Evolutionary conservation across 2,329 filamentous ascomycete genomes (phyloP), one percentile per base, ranked within the genome.

Genomic region (Curvularia spicifera): DNA sequence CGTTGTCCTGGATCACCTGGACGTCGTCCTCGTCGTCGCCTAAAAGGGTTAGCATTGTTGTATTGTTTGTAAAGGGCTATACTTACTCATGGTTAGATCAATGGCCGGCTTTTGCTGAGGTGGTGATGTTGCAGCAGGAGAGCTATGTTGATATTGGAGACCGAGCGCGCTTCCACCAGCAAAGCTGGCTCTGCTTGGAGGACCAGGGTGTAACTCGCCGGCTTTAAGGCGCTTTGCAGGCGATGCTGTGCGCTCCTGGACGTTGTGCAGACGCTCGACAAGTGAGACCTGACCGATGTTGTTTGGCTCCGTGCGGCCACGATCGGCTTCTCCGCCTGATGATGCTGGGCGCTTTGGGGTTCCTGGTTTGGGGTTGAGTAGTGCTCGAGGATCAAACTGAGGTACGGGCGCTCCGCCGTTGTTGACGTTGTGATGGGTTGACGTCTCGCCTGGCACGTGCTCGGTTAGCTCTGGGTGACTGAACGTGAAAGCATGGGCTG

Each of bases 241-340:
- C 71, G 74, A 82, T 61, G 71, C 80, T 67, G 81, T 80, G 26
- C 93, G 89, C 51, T 89, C 84, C 64, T 91, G 84, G 13, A 96
- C 85, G 64, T 89, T 88, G 73, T 93, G 91, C 72, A 93, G 82
- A 31, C 87, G 85, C 75, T 96, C 91, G 45, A 96, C 86, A 79
- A 93, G 86, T 54, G 79, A 78, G 9, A 83, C 82, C 65, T 86
- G 83, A 26, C 85, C 84, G 15, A 53, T 39, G 29, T 57, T 65
- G 18, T 60, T 59, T 12, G 60, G 53, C 7, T 71, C 67, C 4
- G 67, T 62, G 40, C 66, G 61, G 47, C 70, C 71, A 24, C 69
- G 65, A 24, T 73, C 68, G 20, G 43, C 29, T 5, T 66, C 66
- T 24, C 51, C 56, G 29, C 65, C 63, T 6, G 66, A 60, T 5